Evolutionary conservation across 805 yeast genomes (phyloP).

Genomic region (Lipomyces starkeyi): DNA sequence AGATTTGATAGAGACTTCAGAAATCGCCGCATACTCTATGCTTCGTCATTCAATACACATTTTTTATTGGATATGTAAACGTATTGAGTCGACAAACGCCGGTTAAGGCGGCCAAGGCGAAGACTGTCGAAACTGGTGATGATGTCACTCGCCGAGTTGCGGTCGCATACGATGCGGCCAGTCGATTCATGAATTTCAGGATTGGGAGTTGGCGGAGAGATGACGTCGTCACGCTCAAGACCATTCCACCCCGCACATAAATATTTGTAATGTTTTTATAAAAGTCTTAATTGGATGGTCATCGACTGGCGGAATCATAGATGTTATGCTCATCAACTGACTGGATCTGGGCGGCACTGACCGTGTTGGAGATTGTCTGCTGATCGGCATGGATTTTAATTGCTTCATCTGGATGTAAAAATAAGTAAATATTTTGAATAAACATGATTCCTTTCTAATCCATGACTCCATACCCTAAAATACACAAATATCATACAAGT

Average conservation of each 20-base stretch:
- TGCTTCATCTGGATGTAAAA: not conserved
- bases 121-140: not conserved
- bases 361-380: too few species aligned
- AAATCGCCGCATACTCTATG: not conserved
- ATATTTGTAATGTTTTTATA: not conserved
- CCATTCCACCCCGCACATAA: not conserved
- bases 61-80: not conserved
- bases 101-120: not conserved
- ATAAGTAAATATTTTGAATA: too few species aligned
- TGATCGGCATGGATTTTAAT: not conserved
- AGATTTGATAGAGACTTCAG: conserved; percentile 11
- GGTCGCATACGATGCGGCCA: not conserved
- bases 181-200: not conserved
- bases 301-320: not conserved
- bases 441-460: not conserved
- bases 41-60: not conserved
- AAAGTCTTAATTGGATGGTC: not conserved
- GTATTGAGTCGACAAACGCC: not conserved
- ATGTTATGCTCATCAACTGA: not conserved
- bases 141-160: not conserved
- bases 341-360: not conserved
- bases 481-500: not conserved
- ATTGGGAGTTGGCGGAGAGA: not conserved
- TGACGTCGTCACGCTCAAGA: not conserved
- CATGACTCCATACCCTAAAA: not conserved